These are phyloP conservation scores for Helichrysum umbraculigerum DNA, from an alignment of 129 eudicot species.

Conservation along the genomic window DNA sequence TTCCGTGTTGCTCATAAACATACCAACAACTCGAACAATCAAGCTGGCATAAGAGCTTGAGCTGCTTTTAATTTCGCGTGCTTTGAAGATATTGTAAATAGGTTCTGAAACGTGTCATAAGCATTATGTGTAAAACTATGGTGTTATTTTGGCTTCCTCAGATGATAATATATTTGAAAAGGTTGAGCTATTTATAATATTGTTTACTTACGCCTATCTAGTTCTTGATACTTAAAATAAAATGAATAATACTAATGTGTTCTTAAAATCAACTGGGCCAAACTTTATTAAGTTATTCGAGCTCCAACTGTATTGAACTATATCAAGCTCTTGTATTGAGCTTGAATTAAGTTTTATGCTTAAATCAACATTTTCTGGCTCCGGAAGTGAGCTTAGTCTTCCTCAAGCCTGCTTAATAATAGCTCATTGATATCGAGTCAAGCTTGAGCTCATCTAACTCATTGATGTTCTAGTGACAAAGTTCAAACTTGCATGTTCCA, in stretches of 20 bases:
- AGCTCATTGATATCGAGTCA: not conserved
- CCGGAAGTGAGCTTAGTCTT: not conserved
- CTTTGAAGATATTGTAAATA: not conserved
- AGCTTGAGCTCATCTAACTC: not conserved
- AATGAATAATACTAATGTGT: too few species aligned
- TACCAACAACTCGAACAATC: constrained; percentile 18
- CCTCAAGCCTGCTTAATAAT: not conserved
- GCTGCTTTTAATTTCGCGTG: not conserved
- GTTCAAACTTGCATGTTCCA: not conserved
- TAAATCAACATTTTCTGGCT: not conserved
- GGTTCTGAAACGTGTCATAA: not conserved
- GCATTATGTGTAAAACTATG: not conserved
- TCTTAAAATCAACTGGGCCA: too few species aligned
- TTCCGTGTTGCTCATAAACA: constrained; percentile 45
- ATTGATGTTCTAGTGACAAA: not conserved
- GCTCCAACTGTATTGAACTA: too few species aligned
- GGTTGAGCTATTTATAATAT: not conserved
- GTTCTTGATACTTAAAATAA: too few species aligned
- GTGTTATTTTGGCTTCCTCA: not conserved
- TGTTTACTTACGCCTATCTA: not conserved
- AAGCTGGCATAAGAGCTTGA: constrained; percentile 29
- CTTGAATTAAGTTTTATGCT: too few species aligned
- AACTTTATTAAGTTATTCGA: too few species aligned
- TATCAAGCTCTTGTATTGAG: too few species aligned
- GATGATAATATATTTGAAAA: not conserved